A percentile compares a stretch with the other conserved stretches of the same genome.
Evolutionary conservation across 208 protist genomes (phyloP).

Genomic region (Trypanosomatidae sp.): DNA sequence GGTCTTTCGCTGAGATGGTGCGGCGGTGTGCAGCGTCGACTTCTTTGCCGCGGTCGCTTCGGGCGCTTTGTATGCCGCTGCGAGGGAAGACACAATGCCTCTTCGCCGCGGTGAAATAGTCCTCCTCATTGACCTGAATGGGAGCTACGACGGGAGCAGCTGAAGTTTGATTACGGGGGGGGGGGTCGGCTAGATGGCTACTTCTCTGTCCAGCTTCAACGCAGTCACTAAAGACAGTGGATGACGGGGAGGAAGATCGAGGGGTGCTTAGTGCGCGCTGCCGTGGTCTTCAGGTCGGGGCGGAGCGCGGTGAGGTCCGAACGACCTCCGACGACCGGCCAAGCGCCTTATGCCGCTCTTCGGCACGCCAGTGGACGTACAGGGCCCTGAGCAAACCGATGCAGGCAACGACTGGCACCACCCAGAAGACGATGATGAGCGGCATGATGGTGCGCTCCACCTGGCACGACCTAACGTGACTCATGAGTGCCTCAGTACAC

Average conservation of each 20-base stretch:
- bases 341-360: slow-evolving; percentile 27
- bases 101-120: not conserved
- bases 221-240: not conserved
- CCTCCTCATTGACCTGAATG: not conserved
- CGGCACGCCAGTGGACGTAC: slow-evolving; percentile 29
- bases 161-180: too few relatives aligned
- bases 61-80: not conserved
- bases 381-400: slow-evolving; percentile 27
- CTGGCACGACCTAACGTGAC: slow-evolving; percentile 28
- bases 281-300: not conserved
- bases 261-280: not conserved
- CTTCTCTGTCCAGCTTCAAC: not conserved
- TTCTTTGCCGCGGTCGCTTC: not conserved
- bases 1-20: not conserved
- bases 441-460: slow-evolving; percentile 38
- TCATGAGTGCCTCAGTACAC: slow-evolving; percentile 28
- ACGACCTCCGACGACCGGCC: not conserved
- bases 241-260: not conserved
- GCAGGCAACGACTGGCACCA: slow-evolving; percentile 34
- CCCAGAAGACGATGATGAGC: slow-evolving; percentile 33
- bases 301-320: not conserved
- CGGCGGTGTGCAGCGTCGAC: not conserved
- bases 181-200: not conserved
- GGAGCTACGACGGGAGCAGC: not conserved
- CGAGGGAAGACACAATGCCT: not conserved